Evolutionary conservation across 2,329 filamentous ascomycete species (phyloP), one percentile per base, ranked within the genome.

Genomic region (Fusarium sp.): DNA sequence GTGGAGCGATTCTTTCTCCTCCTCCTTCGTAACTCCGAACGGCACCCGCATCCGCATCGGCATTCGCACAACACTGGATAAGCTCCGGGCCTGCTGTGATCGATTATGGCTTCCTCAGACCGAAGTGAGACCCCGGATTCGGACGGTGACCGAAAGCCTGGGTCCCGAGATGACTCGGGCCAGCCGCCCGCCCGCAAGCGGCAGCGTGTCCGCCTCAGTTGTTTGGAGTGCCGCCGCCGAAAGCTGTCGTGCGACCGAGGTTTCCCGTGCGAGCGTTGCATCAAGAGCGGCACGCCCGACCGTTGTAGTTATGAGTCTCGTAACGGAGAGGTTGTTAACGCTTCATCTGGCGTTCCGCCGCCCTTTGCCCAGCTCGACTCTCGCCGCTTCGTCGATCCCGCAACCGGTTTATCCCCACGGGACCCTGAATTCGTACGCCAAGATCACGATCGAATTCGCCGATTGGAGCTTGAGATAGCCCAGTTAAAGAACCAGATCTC

Each of bases 201-300:
- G 31, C 87, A 88, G 78, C 82, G 87, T 36, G 84, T 88, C 43
- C 80, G 87, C 17, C 80, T 89, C 41, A 87, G 85, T 46, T 89
- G 87, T 66, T 81, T 88, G 40, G 86, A 88, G 70, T 89, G 87
- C 69, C 84, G 87, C 40, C 82, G 86, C 53, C 81, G 87, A 55
- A 89, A 89, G 78, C 80, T 88, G 36, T 88, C 86, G 25, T 89
- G 87, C 74, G 87, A 88, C 76, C 81, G 87, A 62, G 86, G 87
- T 73, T 82, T 88, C 69, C 87, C 87, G 23, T 89, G 87, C 72
- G 85, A 88, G 75, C 84, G 87, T 45, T 89, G 87, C 76, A 82
- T 88, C 76, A 88, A 88, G 77, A 88, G 85, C 62, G 86, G 85
- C 70, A 88, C 86, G 27, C 83, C 86, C 20, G 86, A 88, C 50